A percentile compares a stretch with the other conserved stretches of the same genome.
Evolutionary conservation across 1,139 yeast species (phyloP).

Genomic region (Lodderomyces parapsilosis): DNA sequence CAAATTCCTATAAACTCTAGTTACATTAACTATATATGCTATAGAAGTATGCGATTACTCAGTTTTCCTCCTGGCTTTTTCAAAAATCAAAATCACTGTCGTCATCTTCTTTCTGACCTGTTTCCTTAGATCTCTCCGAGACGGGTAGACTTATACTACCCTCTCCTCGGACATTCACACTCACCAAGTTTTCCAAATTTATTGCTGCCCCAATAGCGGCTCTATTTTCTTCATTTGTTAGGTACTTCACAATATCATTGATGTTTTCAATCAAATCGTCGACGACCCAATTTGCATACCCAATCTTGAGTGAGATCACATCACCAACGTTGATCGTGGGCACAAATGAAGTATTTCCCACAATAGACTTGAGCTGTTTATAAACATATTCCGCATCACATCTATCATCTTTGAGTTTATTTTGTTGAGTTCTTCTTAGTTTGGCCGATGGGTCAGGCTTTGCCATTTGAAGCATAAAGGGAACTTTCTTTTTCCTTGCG

Average conservation of each 20-base stretch:
- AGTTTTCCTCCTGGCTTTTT: no score
- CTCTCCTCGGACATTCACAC: constrained; percentile 58
- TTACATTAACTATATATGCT: no score
- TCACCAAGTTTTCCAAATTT: constrained; percentile 41
- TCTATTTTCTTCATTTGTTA: constrained; percentile 44
- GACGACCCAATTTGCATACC: constrained; percentile 45
- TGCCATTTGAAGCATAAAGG: constrained; percentile 66
- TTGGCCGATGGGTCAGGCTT: constrained; percentile 31
- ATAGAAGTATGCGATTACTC: no score
- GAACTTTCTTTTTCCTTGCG: constrained; percentile 58
- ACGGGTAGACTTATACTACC: constrained; percentile 61
- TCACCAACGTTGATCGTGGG: constrained; percentile 56
- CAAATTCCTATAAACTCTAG: no score
- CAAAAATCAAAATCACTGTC: constrained; percentile 34
- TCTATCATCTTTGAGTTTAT: constrained; percentile 49
- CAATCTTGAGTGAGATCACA: constrained; percentile 51
- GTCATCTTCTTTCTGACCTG: constrained; percentile 16
- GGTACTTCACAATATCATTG: constrained; percentile 52
- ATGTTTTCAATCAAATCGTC: constrained; percentile 51
- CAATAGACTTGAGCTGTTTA: constrained; percentile 60
- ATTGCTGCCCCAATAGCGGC: constrained; percentile 61
- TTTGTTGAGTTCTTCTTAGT: constrained; percentile 35
- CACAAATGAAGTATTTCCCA: constrained; percentile 57
- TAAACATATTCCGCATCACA: constrained; percentile 62
- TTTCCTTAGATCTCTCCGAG: constrained; percentile 14